These are phyloP conservation scores for Trichosporon ovoides DNA, from an alignment of 1,284 basidiomycete species.

Conservation along the genomic window DNA sequence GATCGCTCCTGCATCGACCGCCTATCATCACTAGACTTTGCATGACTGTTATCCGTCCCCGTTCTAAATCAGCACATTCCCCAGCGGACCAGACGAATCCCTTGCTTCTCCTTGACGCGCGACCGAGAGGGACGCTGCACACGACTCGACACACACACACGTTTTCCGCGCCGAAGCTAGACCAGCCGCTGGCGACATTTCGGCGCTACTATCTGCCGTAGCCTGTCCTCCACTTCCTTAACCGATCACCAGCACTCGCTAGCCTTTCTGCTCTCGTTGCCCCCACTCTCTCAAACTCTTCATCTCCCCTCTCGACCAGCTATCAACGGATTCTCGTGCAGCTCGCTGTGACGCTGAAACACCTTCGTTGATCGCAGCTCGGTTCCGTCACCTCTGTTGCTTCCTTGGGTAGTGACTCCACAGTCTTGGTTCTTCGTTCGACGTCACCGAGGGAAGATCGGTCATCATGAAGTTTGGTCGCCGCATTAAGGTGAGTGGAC, in stretches of 20 bases:
- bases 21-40: neutral
- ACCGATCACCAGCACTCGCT: neutral
- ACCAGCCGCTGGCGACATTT: neutral
- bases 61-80: neutral
- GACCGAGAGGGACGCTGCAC: neutral
- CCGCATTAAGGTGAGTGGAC: constrained; percentile 72
- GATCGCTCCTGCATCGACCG: neutral
- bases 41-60: neutral
- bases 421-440: neutral
- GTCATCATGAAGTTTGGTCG: constrained; percentile 75
- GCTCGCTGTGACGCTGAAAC: too few relatives aligned
- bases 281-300: neutral
- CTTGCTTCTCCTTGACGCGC: neutral
- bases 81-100: neutral
- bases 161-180: neutral
- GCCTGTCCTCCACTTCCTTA: neutral
- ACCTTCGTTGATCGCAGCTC: too few relatives aligned
- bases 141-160: constrained; percentile 6
- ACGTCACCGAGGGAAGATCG: neutral
- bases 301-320: too few relatives aligned
- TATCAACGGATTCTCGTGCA: too few relatives aligned
- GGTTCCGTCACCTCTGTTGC: neutral
- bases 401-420: neutral
- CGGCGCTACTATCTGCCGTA: neutral
- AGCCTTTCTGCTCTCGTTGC: too few relatives aligned